Conservation (phyloP, 352 stramenopile species). For the Phytophthora podocarpi region DNA sequence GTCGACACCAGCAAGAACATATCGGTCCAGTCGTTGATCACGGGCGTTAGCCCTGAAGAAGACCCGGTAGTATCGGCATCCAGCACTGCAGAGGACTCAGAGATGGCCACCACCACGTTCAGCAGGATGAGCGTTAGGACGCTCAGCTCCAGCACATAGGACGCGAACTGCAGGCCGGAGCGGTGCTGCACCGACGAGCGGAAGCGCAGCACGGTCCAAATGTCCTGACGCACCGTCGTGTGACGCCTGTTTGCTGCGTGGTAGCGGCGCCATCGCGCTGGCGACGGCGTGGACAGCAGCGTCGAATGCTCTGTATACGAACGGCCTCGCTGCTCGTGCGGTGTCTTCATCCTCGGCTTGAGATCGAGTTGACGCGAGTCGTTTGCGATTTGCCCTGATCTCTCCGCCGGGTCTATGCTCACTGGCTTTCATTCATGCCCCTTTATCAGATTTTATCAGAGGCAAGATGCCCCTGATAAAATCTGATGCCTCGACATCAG, state of each 20-base stretch:
- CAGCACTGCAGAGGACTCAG: constrained; percentile 39
- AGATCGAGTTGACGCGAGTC: constrained; percentile 3
- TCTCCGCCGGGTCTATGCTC: constrained; percentile 8
- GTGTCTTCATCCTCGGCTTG: constrained; percentile 25
- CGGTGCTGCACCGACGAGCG: constrained; percentile 49
- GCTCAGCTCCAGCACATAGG: constrained; percentile 57
- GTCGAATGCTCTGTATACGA: constrained; percentile 40
- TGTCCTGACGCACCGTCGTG: constrained; percentile 44
- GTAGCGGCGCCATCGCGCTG: constrained; percentile 17
- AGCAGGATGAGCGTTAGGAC: constrained; percentile 61
- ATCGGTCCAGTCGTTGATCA: constrained; percentile 43
- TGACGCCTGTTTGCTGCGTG: not conserved
- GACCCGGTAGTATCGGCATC: constrained; percentile 8
- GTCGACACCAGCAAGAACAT: constrained; percentile 62
- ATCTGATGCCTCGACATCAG: too few species aligned
- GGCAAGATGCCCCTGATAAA: too few species aligned
- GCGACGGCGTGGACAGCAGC: constrained; percentile 30
- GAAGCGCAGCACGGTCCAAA: constrained; percentile 70
- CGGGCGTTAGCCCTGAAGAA: not conserved
- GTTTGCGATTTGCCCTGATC: constrained; percentile 7
- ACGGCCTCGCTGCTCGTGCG: constrained; percentile 16
- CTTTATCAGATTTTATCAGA: not conserved
- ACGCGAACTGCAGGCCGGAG: constrained; percentile 52
- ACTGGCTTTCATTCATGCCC: too few species aligned
- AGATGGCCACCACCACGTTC: constrained; percentile 65